Base-by-base conservation (phyloP, 1,284 basidiomycete species). In the Phellopilus nigrolimitatus region DNA sequence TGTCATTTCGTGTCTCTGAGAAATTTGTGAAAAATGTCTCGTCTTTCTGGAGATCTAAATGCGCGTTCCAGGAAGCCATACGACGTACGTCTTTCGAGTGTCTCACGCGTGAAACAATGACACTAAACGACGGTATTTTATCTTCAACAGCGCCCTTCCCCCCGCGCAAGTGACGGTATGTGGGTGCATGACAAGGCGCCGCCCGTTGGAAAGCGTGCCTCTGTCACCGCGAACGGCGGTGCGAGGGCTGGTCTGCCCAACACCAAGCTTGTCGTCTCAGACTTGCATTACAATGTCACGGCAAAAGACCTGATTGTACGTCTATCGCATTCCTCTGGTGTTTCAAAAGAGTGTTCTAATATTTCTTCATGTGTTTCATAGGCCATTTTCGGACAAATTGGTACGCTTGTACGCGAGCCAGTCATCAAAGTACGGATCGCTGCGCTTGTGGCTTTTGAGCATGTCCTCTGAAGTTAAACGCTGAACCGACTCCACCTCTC, bases 271-370 rank as follows among this genome's bases (percentile, higher is more conserved):
- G 68, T 87, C 59, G 84, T 97, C 59, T 84, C 88, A 57, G 93
- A 93, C 67, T 63, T 98, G 61, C 95, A 98, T 70, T 98, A 97
- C 62, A 94, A 97, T 62, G 84, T 98, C 45, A 90, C 86, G 53
- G 78, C 87, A 63, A 84, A 83, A 71, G 94, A 97, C 70, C 76
- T 95, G 51, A 84, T 80, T 74, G 93, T 95, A 60, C 62, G 88
- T 72, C 39, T 44, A n/a, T n/a, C n/a, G n/a, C n/a, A n/a, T n/a
- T 40, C 25, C 30, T 37, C 24, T 42, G 34, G 38, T 47, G 22
- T 43, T 25, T 34, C 13, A 36, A 41, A 44, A 36, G 45, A 8
- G 28, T 49, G 34, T 25, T 43, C 34, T 36, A 34, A 54, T 40
- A 47, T 19, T 47, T 30, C 27, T 39, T 50, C 61, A 40, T 54